These are phyloP conservation scores for Dothiorella sarmentorum DNA, from an alignment of 2,329 filamentous ascomycete species.

Conservation along the genomic window DNA sequence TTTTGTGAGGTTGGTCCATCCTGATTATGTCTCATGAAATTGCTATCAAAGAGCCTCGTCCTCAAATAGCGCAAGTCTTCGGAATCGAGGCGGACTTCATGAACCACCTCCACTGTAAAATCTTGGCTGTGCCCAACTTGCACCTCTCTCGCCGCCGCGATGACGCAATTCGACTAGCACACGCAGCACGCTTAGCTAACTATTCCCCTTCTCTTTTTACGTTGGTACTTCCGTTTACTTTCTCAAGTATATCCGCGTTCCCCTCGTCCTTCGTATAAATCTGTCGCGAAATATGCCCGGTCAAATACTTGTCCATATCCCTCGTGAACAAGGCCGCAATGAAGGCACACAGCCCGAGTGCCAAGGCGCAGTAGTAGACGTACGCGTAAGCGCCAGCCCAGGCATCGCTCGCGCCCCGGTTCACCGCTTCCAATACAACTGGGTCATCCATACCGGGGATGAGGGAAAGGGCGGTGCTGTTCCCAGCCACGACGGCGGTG, in stretches of 20 bases:
- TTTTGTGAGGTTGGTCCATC: no score
- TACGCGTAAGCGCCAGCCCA: slow-evolving; percentile 25
- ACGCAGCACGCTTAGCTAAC: no score
- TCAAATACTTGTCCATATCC: slow-evolving; percentile 26
- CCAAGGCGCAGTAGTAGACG: slow-evolving; percentile 25
- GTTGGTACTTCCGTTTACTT: neutral
- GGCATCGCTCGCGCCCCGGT: slow-evolving; percentile 20
- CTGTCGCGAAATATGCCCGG: slow-evolving; percentile 23
- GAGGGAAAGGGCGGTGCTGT: slow-evolving; percentile 17
- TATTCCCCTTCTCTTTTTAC: no score
- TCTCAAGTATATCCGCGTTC: slow-evolving; percentile 19
- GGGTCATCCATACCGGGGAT: slow-evolving; percentile 20
- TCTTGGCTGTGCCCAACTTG: no score
- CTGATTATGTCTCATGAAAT: no score
- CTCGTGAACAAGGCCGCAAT: slow-evolving; percentile 21
- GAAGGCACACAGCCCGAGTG: slow-evolving; percentile 21
- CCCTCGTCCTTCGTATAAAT: slow-evolving; percentile 20
- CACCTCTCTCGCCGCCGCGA: no score
- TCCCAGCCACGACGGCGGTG: slow-evolving; percentile 21
- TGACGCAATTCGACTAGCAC: no score
- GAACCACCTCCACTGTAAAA: no score
- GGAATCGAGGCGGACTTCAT: no score
- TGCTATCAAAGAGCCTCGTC: no score
- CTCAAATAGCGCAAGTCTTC: no score
- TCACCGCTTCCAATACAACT: slow-evolving; percentile 21